These are phyloP conservation scores for Hymenoscyphus albidus DNA, from an alignment of 2,329 filamentous ascomycete species.

Conservation along the genomic window DNA sequence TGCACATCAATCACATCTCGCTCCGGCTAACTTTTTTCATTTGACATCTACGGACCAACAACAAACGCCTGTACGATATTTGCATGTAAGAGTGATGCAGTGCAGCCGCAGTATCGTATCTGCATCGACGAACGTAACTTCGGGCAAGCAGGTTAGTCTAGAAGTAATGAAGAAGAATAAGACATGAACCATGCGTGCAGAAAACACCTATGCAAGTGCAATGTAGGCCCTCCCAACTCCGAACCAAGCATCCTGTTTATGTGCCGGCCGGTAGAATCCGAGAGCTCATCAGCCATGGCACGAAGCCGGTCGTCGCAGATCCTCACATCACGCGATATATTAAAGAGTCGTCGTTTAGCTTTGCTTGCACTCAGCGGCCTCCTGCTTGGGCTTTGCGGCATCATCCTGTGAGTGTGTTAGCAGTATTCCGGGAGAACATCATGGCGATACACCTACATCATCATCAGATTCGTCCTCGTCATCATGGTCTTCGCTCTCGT, in stretches of 20 bases:
- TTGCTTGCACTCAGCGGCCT: conserved; percentile 94
- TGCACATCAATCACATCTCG: not conserved
- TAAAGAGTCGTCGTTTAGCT: conserved; percentile 52
- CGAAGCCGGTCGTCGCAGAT: conserved; percentile 2
- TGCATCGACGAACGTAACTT: conserved; percentile 17
- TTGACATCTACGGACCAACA: conserved; percentile 28
- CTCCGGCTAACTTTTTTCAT: conserved; percentile 17
- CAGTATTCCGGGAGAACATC: conserved; percentile 10
- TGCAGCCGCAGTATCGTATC: conserved; percentile 13
- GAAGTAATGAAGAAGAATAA: conserved; percentile 24
- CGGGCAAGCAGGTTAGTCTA: conserved; percentile 33
- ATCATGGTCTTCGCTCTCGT: conserved; percentile 73
- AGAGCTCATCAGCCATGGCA: not conserved
- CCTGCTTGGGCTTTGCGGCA: conserved; percentile 85
- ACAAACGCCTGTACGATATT: conserved; percentile 22
- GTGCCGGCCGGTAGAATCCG: conserved; percentile 14
- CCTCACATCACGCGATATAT: conserved; percentile 2
- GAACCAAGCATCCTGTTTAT: conserved; percentile 10
- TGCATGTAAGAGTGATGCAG: conserved; percentile 24
- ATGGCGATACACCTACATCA: conserved; percentile 52
- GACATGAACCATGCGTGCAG: conserved; percentile 18
- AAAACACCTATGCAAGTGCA: conserved; percentile 26
- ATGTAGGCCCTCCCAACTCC: conserved; percentile 8
- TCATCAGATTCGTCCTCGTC: conserved; percentile 80
- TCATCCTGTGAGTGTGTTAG: conserved; percentile 62